Base-by-base conservation (phyloP, 805 yeast species). In the Cyberlindnera americana region DNA sequence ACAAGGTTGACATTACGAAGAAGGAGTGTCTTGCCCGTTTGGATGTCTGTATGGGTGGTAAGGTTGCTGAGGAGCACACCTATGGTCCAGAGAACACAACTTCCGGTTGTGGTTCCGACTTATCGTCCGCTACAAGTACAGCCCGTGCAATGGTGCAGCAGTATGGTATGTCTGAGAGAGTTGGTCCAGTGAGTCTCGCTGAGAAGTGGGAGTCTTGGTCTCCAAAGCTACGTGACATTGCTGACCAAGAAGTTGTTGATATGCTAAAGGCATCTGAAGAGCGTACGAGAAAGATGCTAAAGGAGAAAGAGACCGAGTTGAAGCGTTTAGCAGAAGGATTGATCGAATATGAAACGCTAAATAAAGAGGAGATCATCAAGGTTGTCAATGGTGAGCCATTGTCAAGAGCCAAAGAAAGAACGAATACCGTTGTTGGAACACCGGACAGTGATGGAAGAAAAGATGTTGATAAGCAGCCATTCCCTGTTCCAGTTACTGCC, bases 11-110 rank as follows among this genome's bases (percentile, higher is more conserved):
- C 58, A 84, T 86, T 64, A 88, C 96, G 23, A 84, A 77, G 60
- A 78, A 73, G 45, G 98, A 93, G 65, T 86, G 96, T 61, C 72
- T 83, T 48, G 96, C 98, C 0, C 72, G 95, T 48, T 66, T 93
- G 50, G 99, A 93, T 62, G 99, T 93, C 35, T 89, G 96, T 61
- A 93, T 93, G 99, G 99, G 99, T 45, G 99, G 99, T 48, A 90
- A 90, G 62, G 81, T 89, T 43, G 99, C 99, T 22, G 99, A 93
- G 69, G 97, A 91, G 60, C 70, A 87, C 72, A 73, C 85, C 35
- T 86, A 87, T 58, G 99, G 99, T 2, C 75, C 81, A 33, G 96
- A 87, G 40, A 86, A 90, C 59, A 95, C 93, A 11, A 91, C 98
- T 3, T 78, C 91, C 54, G 99, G 99, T 7, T 93, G 98, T 67